Evolutionary conservation across 495 filamentous ascomycete species (phyloP).

Genomic region (Bryoglossum gracile): DNA sequence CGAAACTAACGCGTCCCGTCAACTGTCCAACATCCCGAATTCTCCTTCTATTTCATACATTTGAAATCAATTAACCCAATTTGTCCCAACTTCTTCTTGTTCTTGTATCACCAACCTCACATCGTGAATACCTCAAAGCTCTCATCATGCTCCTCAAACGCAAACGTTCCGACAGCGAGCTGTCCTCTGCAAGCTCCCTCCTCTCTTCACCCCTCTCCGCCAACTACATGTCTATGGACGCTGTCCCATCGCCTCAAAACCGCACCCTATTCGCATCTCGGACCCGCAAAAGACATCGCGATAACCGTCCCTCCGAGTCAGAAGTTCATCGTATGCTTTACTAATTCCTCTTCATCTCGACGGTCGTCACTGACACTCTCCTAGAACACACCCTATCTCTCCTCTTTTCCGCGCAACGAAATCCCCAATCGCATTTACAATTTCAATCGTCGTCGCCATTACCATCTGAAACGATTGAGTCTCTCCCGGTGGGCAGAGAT

Average conservation of each 20-base stretch:
- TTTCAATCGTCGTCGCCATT: not conserved
- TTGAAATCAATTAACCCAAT: not conserved
- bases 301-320: conserved; percentile 22
- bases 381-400: conserved; percentile 25
- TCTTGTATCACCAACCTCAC: not conserved
- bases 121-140: not conserved
- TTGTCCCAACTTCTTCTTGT: not conserved
- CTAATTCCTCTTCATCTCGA: not conserved
- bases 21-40: not conserved
- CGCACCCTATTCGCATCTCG: conserved; percentile 19
- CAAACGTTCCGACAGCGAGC: conserved; percentile 24
- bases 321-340: conserved; percentile 18
- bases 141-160: conserved; percentile 22
- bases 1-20: conserved; percentile 5
- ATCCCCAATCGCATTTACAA: conserved; percentile 6
- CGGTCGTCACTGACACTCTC: not conserved
- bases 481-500: conserved; percentile 4
- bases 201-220: conserved; percentile 18
- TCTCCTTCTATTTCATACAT: not conserved
- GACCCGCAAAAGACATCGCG: conserved; percentile 23
- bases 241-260: conserved; percentile 7
- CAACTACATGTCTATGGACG: conserved; percentile 17
- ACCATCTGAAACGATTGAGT: conserved; percentile 1
- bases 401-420: conserved; percentile 22
- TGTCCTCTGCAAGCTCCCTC: conserved; percentile 18